Evolutionary conservation across 2,329 filamentous ascomycete species (phyloP), one percentile per base, ranked within the genome.

Genomic region (Penicillium janthinellum): DNA sequence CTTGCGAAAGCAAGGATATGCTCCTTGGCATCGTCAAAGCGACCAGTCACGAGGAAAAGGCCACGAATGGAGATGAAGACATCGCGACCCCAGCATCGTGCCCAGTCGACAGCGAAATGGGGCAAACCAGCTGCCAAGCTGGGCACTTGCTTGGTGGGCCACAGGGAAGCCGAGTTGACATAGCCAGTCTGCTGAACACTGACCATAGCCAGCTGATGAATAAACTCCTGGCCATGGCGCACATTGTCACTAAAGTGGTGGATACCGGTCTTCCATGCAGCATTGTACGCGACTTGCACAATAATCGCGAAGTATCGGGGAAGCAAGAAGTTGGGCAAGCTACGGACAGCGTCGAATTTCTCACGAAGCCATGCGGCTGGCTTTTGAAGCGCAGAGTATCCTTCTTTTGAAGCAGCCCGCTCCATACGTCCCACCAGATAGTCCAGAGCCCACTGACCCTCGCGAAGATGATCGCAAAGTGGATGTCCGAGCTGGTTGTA

Each of bases 21-120:
- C 74, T 98, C 92, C 71, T 87, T 93, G 7, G 95, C 95, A 73
- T 97, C 93, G 2, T 84, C 86, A 69, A 90, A 96, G 8, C 95
- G 88, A 1, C 92, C 92, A 11, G 94, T 98, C 42, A 91, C 92
- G 38, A 99, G 85, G 67, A 91, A 91, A n/a, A 99, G 82, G 45
- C 95, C 95, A 53, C 95, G 89, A 42, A 96, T 86, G 14, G 95
- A 95, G 64, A 99, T 99, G 75, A 97, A 98, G 12, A 97, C 92
- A 75, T 99, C 95, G 57, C 95, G 89, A 7, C 96, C 95, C 95
- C 95, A 99, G 76, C 94, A 97, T 69, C 95, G 86, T 52, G 94
- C 93, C 93, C 95, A 99, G 69, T 92, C 89, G 8, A 91, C 89
- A 0, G 95, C 86, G 72, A 99, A 99, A 76, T 99, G 95, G 38